Evolutionary conservation across 225 moss, liverwort and hornwort species (phyloP).

Genomic region (Rhytidiadelphus loreus): DNA sequence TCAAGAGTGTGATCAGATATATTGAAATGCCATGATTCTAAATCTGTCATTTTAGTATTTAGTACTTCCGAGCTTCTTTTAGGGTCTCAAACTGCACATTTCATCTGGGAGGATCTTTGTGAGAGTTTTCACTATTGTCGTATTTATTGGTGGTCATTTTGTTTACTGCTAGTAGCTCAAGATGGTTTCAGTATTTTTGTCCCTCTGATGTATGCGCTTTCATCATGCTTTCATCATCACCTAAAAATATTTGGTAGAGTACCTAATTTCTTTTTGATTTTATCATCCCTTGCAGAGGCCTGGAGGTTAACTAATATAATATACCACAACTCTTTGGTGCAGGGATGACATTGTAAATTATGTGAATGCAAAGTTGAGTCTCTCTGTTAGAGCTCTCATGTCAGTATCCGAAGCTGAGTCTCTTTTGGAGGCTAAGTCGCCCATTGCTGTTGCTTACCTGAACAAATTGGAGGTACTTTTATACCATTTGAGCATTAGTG

Average conservation of each 20-base stretch:
- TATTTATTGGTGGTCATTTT: not conserved
- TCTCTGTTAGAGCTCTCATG: constrained; percentile 28
- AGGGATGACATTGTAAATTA: constrained; percentile 67
- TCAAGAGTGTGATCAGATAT: not conserved
- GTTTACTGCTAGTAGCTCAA: not conserved
- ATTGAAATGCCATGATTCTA: not conserved
- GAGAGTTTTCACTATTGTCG: not conserved
- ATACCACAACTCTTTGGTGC: not conserved
- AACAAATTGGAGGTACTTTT: constrained; percentile 26
- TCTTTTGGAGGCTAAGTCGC: constrained; percentile 30
- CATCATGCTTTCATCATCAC: not conserved
- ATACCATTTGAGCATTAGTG: not conserved
- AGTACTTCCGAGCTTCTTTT: not conserved
- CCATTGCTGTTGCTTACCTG: constrained; percentile 47
- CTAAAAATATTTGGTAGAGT: not conserved
- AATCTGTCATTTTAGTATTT: not conserved
- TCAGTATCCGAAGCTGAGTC: constrained; percentile 40
- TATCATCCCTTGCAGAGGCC: not conserved
- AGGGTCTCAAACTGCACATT: not conserved
- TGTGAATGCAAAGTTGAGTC: constrained; percentile 58
- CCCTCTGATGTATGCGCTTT: not conserved
- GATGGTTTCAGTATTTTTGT: not conserved
- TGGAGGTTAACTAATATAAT: not conserved
- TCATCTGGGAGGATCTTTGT: not conserved
- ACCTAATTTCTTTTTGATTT: not conserved